Base-by-base conservation (phyloP, 495 filamentous ascomycete species). In the Xylaria intraflava region DNA sequence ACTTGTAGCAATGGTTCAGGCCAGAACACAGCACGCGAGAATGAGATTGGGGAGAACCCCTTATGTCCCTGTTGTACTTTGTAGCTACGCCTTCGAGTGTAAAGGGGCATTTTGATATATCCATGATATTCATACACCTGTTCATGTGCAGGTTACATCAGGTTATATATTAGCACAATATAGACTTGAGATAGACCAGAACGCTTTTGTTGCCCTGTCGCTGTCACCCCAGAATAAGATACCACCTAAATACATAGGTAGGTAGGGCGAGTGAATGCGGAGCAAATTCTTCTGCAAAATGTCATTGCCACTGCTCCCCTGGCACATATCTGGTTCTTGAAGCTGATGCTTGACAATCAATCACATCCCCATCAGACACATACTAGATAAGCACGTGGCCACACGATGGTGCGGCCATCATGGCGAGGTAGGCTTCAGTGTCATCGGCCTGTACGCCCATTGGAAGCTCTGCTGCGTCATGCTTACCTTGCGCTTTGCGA, bases 271-370 rank as follows among this genome's bases (percentile, higher is more conserved):
- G n/a, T n/a, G 14, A 33, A n/a, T 35, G 11, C 14, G 35, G 30
- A 35, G 19, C 30, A 3, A 23, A 17, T n/a, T 17, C 7, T 23
- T 11, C 27, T 31, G 38, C 38, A 42, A 22, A 14, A 14, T 31
- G 16, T 6, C 41, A 19, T 27, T 36, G 26, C n/a, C 40, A 7
- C 29, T 46, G 2, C 30, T 11, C 19, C 26, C 6, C 23, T 41
- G 50, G 50, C 29, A 29, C n/a, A n/a, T n/a, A n/a, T 53, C 41
- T 43, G 27, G 29, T 53, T 53, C 41, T 27, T 46, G 40, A 39
- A 41, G 50, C 50, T 53, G 50, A 53, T 41, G 26, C 39, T 17
- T 26, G 41, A 22, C 19, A 38, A 20, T 20, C 36, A 12, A 29
- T 9, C 16, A 9, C 10, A 22, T 33, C 16, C n/a, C 16, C 23